phyloP scores from a whole-genome alignment of 192 early-diverging fungal genomes.

The Coemansia reversa region DNA sequence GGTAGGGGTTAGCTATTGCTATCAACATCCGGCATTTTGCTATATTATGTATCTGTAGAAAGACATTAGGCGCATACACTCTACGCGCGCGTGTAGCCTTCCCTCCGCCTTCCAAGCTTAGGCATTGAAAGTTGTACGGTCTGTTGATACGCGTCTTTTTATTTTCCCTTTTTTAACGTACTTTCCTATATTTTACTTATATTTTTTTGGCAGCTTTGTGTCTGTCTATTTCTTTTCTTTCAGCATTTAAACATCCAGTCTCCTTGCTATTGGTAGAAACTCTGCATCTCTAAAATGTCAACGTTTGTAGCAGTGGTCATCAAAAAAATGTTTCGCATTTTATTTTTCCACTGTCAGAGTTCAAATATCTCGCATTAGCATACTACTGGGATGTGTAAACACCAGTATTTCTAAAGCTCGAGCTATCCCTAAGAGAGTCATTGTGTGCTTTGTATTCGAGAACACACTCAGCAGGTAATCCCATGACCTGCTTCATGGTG shows the following conservation, averaged over 20 bases:
- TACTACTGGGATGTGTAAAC: constrained; percentile 46
- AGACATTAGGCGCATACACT: neutral
- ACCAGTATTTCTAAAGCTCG: constrained; percentile 84
- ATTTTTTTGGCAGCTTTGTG: neutral
- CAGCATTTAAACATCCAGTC: neutral
- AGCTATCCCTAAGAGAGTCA: constrained; percentile 81
- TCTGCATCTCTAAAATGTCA: neutral
- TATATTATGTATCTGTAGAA: neutral
- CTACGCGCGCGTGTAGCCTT: neutral
- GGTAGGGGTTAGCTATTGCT: neutral
- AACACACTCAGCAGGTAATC: constrained; percentile 79
- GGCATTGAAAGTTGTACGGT: constrained; percentile 1
- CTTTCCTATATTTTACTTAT: neutral
- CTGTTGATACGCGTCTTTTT: neutral
- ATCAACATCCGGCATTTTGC: neutral
- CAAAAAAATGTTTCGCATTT: constrained; percentile 6
- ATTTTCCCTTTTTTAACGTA: constrained; percentile 1
- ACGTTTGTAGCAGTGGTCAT: neutral
- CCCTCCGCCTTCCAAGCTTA: neutral
- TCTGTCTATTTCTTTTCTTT: constrained; percentile 10
- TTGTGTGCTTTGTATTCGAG: constrained; percentile 98
- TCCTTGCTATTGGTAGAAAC: neutral
- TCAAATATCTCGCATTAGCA: neutral
- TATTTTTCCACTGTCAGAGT: neutral
- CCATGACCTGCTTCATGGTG: constrained; percentile 82